phyloP scores from a whole-genome alignment of 1,284 basidiomycete species.

The Quambalaria eucalypti region DNA sequence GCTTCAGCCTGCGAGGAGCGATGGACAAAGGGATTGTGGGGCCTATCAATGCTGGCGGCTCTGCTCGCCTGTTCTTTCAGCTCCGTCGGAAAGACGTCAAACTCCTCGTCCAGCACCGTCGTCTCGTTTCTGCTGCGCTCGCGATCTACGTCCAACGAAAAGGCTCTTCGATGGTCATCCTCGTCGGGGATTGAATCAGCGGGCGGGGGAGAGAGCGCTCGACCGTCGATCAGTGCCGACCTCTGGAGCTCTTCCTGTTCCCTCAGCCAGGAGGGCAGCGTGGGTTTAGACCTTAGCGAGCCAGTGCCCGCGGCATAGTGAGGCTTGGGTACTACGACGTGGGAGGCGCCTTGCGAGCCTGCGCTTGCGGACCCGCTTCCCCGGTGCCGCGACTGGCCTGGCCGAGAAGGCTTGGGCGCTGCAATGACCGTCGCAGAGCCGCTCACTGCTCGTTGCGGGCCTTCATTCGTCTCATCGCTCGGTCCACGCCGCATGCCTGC shows the following conservation, averaged over 20 bases:
- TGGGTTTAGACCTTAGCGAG: slow-evolving; percentile 21
- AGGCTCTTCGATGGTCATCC: background rate
- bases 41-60: slow-evolving; percentile 34
- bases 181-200: slow-evolving; percentile 9
- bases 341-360: background rate
- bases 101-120: slow-evolving; percentile 26
- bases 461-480: slow-evolving; percentile 14
- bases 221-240: slow-evolving; percentile 27
- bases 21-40: slow-evolving; percentile 37
- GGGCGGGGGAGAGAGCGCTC: slow-evolving; percentile 24
- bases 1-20: slow-evolving; percentile 22
- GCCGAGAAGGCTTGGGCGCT: slow-evolving; percentile 27
- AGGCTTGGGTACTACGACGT: slow-evolving; percentile 3
- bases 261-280: slow-evolving; percentile 39
- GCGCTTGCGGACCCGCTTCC: background rate
- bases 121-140: slow-evolving; percentile 6
- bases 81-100: slow-evolving; percentile 21
- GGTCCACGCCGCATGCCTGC: slow-evolving; percentile 2
- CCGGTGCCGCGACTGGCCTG: background rate
- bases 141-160: background rate
- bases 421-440: slow-evolving; percentile 17
- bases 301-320: background rate
- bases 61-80: slow-evolving; percentile 28
- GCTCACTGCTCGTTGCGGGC: slow-evolving; percentile 9
- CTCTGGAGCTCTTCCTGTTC: slow-evolving; percentile 43